Conservation (phyloP, 352 stramenopile genomes). For the Pythium angustatum region DNA sequence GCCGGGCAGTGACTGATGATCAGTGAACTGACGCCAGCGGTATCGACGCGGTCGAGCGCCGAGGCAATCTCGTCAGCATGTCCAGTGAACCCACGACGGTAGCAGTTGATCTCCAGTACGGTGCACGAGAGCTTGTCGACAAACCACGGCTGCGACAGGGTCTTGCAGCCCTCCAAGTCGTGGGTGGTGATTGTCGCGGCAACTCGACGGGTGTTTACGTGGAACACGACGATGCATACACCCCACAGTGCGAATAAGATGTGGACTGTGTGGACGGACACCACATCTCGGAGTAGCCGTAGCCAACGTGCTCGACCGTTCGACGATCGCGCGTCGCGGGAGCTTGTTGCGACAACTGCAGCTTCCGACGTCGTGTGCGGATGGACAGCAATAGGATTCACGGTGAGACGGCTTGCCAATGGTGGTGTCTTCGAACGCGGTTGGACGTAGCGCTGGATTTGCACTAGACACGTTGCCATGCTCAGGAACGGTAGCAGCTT, state of each 20-base stretch:
- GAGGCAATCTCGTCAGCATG: constrained; percentile 6
- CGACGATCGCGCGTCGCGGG: no score
- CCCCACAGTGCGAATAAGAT: constrained; percentile 13
- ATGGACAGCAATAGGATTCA: no score
- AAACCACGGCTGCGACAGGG: constrained; percentile 27
- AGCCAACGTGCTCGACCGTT: neutral
- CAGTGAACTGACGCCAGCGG: constrained; percentile 5
- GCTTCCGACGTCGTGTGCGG: no score
- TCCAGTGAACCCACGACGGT: constrained; percentile 16
- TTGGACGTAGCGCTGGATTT: constrained; percentile 11
- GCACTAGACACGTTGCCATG: constrained; percentile 20
- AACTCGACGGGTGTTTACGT: constrained; percentile 3
- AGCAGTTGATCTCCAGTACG: constrained; percentile 33
- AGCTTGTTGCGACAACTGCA: no score
- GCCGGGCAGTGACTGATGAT: constrained; percentile 24
- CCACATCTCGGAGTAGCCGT: no score
- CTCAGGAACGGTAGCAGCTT: constrained; percentile 29
- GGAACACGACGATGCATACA: constrained; percentile 7
- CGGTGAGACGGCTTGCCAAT: neutral
- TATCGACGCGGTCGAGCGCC: constrained; percentile 6
- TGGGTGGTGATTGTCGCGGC: neutral
- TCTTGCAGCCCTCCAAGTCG: constrained; percentile 19
- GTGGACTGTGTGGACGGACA: no score
- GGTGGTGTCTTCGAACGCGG: no score
- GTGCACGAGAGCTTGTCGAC: constrained; percentile 23